These are phyloP conservation scores for Penicillium ochrochloron DNA, from an alignment of 495 filamentous ascomycete species.

Conservation along the genomic window DNA sequence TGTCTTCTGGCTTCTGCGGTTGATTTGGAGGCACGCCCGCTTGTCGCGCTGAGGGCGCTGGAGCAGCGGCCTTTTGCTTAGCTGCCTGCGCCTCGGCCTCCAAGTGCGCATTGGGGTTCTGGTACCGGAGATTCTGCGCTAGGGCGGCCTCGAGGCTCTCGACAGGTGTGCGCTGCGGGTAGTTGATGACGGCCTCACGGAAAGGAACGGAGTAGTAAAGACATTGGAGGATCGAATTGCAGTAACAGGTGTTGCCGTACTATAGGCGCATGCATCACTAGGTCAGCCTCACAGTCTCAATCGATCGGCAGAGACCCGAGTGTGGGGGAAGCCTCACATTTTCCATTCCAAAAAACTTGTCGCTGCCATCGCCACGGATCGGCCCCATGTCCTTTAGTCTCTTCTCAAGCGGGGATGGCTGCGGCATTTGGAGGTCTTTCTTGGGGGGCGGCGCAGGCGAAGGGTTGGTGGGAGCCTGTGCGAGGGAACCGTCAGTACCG, in stretches of 20 bases:
- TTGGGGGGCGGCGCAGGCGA: constrained; percentile 56
- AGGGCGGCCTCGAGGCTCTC: constrained; percentile 56
- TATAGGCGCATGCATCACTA: constrained; percentile 35
- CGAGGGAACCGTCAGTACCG: constrained; percentile 21
- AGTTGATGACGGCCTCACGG: constrained; percentile 92
- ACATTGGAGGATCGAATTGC: constrained; percentile 96
- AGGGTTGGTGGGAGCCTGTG: constrained; percentile 49
- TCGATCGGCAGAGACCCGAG: constrained; percentile 1
- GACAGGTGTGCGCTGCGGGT: constrained; percentile 69
- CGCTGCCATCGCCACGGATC: constrained; percentile 83
- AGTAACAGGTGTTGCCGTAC: constrained; percentile 99
- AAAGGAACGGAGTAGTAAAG: constrained; percentile 95
- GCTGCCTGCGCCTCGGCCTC: constrained; percentile 51
- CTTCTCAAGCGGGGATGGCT: constrained; percentile 81
- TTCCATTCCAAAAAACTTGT: constrained; percentile 98
- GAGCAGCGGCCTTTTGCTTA: constrained; percentile 46
- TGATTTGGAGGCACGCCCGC: constrained; percentile 55
- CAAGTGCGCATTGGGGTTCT: constrained; percentile 45
- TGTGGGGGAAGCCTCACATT: constrained; percentile 67
- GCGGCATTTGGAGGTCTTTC: constrained; percentile 70
- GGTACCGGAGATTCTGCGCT: constrained; percentile 50
- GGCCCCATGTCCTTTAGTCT: constrained; percentile 79
- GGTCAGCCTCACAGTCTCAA: constrained; percentile 1
- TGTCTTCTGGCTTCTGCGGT: constrained; percentile 75
- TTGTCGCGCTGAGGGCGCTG: constrained; percentile 45